Evolutionary conservation across 345 rosid species (phyloP).

Genomic region (Eucalyptus coolabah): DNA sequence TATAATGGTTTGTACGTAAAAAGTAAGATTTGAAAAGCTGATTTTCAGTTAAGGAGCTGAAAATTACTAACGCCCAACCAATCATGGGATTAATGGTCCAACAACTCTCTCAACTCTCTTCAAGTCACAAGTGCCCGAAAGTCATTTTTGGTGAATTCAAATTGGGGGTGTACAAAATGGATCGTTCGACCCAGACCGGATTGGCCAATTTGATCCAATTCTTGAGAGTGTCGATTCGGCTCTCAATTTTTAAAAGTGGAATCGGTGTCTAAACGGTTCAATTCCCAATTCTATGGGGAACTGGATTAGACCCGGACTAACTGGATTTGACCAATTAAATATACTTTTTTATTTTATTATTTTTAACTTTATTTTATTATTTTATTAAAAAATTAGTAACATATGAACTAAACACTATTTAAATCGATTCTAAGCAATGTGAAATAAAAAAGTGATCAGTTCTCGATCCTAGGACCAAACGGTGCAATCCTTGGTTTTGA

Average conservation of each 20-base stretch:
- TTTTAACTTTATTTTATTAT: too few species aligned
- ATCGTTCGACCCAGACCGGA: accelerated
- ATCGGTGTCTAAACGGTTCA: accelerated
- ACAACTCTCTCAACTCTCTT: too few species aligned
- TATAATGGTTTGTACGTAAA: background rate
- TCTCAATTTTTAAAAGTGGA: accelerated
- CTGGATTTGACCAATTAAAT: accelerated
- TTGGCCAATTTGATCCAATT: accelerated
- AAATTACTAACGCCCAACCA: background rate
- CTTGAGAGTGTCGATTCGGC: accelerated
- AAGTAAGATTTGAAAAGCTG: background rate
- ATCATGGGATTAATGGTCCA: background rate
- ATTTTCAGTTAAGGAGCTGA: background rate
- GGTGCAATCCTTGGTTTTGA: too few species aligned
- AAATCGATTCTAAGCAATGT: accelerated
- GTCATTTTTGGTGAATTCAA: background rate
- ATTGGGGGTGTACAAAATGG: too few species aligned
- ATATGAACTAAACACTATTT: too few species aligned
- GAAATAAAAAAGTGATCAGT: too few species aligned
- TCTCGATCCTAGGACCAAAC: accelerated
- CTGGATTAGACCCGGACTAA: accelerated
- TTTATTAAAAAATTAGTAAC: too few species aligned
- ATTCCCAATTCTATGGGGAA: too few species aligned
- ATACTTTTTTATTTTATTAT: too few species aligned
- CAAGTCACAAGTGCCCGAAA: background rate